Conservation (phyloP, 768 basidiomycete species). For the Termitomyces sp. region DNA sequence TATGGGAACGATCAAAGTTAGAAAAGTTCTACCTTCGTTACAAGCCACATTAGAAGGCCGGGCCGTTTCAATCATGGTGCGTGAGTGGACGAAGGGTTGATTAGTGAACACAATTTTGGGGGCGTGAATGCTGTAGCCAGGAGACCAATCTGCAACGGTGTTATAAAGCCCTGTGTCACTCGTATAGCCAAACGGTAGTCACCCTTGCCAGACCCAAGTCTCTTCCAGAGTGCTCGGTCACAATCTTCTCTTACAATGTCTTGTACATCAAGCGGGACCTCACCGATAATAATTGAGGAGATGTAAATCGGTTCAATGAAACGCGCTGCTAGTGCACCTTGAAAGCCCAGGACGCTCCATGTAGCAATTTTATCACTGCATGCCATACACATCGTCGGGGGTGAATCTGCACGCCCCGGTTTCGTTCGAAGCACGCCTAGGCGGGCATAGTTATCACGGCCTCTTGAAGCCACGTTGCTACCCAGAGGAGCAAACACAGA, state of each 20-base stretch:
- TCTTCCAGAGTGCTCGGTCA: slow-evolving; percentile 58
- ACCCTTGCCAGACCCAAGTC: slow-evolving; percentile 48
- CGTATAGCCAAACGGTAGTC: slow-evolving; percentile 3
- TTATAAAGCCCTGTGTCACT: not conserved
- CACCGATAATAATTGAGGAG: slow-evolving; percentile 65
- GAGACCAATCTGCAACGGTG: slow-evolving; percentile 37
- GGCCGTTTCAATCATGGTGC: slow-evolving; percentile 25
- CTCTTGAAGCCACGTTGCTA: slow-evolving; percentile 51
- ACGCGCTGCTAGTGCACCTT: slow-evolving; percentile 70
- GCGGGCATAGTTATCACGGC: slow-evolving; percentile 75
- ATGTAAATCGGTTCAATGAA: slow-evolving; percentile 65
- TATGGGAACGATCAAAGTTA: not conserved
- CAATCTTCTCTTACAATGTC: slow-evolving; percentile 55
- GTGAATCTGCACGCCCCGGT: slow-evolving; percentile 89
- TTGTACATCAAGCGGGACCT: slow-evolving; percentile 43
- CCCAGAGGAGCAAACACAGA: slow-evolving; percentile 29
- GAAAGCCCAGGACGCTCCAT: slow-evolving; percentile 83
- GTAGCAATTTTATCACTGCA: slow-evolving; percentile 93
- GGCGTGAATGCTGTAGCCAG: slow-evolving; percentile 42
- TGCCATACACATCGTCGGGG: slow-evolving; percentile 80
- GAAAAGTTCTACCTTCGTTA: slow-evolving; percentile 58
- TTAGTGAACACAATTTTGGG: slow-evolving; percentile 60
- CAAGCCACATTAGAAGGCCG: slow-evolving; percentile 42
- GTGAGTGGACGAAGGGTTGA: slow-evolving; percentile 58
- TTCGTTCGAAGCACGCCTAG: slow-evolving; percentile 86